Evolutionary conservation across 371 early-diverging fungal genomes (phyloP), one percentile per base, ranked within the genome.

Genomic region (Zopfochytrium polystomum): DNA sequence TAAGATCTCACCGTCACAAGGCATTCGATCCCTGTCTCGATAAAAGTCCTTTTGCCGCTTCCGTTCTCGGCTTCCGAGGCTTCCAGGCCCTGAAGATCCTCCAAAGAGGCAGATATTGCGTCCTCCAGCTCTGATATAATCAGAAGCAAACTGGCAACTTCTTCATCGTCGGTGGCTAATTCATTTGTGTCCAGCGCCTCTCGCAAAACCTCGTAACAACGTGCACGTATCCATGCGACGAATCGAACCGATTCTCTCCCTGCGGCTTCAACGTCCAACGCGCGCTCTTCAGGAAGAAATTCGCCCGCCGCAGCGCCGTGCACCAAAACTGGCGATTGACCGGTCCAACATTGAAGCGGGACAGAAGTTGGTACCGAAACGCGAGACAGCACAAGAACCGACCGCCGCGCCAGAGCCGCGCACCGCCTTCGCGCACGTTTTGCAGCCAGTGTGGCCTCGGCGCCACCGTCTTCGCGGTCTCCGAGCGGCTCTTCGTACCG

Each of bases 171-270:
- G 30, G 55, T 33, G 1, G 54, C 59, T 31, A 70, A 55, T 13
- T 52, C 55, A 46, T 70, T 73, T 18, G 67, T 70, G 46, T 73
- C 70, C 43, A 73, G 48, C 1, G 70, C 67, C 47, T 73, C 70
- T 6, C 58, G 15, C 25, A 72, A 47, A 25, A 72, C 32, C 5
- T 53, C 57, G 49, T 68, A 30, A 25, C 63, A 30, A 23, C 48
- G 33, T 13, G 53, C 53, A 11, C 66, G 60, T 27, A 72, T 52
- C 3, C n/a, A 29, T 25, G 15, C 55, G 33, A 4, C n/a, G n/a
- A n/a, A n/a, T n/a, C n/a, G n/a, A 69, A 65, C 18, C 57, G 53
- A n/a, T 49, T 38, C n/a, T 59, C 49, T 3, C 64, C 55, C 26
- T 70, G 47, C 47, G 61, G 65, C 33, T 70, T 53, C 7, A 67